phyloP scores from a whole-genome alignment of 352 stramenopile genomes.

The Phytophthora hibernalis region DNA sequence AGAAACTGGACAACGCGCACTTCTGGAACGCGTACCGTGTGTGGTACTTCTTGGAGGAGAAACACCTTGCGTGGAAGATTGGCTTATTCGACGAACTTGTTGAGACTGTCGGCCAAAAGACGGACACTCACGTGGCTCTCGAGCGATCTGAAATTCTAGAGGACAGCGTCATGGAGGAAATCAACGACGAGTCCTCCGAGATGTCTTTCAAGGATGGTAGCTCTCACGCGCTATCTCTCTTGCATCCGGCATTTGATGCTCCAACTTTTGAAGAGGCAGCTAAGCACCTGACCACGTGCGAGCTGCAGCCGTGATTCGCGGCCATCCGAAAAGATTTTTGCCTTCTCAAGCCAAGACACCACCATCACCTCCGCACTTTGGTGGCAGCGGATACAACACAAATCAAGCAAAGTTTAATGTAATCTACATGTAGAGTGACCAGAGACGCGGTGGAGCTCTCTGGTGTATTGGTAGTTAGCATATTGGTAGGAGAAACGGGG shows the following conservation, averaged over 20 bases:
- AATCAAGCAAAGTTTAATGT: constrained; percentile 49
- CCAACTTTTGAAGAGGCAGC: constrained; percentile 56
- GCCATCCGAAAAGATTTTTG: constrained; percentile 15
- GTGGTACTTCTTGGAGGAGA: constrained; percentile 78
- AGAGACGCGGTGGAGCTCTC: constrained; percentile 36
- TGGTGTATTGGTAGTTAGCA: constrained; percentile 49
- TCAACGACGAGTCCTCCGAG: constrained; percentile 36
- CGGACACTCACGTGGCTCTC: constrained; percentile 44
- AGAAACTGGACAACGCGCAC: constrained; percentile 86
- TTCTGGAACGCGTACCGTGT: constrained; percentile 85
- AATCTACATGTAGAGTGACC: constrained; percentile 51
- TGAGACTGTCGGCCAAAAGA: constrained; percentile 67
- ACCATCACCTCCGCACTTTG: constrained; percentile 32
- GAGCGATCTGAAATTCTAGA: constrained; percentile 53
- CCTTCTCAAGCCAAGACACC: constrained; percentile 28
- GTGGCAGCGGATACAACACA: constrained; percentile 40
- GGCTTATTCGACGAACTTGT: constrained; percentile 83
- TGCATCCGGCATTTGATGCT: constrained; percentile 33
- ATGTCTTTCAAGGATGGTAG: constrained; percentile 39
- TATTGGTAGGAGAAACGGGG: constrained; percentile 34
- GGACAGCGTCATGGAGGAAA: constrained; percentile 58
- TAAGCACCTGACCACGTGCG: constrained; percentile 49
- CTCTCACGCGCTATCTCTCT: constrained; percentile 34
- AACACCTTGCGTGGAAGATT: constrained; percentile 80
- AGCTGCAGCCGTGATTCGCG: constrained; percentile 46